phyloP scores from a whole-genome alignment of 2,329 filamentous ascomycete species.

The Sphaerulina vaccinii region DNA sequence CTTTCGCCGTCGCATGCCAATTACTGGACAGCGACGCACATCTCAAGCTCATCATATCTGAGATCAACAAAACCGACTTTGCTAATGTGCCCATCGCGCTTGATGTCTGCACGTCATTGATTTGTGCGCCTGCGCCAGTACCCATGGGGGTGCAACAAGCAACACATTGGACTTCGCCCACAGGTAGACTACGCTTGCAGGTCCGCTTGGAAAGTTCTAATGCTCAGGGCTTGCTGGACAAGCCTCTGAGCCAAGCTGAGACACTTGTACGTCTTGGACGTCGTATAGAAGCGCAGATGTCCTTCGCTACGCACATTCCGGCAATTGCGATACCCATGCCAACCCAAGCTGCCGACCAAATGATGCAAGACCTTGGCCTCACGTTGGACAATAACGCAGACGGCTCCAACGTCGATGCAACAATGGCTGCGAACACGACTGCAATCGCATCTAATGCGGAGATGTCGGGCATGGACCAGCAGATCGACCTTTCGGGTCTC shows the following conservation, averaged over 20 bases:
- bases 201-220: constrained; percentile 50
- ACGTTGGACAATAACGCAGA: constrained; percentile 22
- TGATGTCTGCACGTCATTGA: constrained; percentile 66
- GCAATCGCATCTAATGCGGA: constrained; percentile 21
- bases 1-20: constrained; percentile 61
- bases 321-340: constrained; percentile 30
- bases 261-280: constrained; percentile 39
- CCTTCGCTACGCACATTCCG: constrained; percentile 62
- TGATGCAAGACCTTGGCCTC: constrained; percentile 39
- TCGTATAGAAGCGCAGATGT: constrained; percentile 41
- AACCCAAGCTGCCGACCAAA: constrained; percentile 31
- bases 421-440: constrained; percentile 17
- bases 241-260: constrained; percentile 57
- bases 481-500: constrained; percentile 18
- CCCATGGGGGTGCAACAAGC: constrained; percentile 28
- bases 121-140: constrained; percentile 61
- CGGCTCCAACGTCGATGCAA: constrained; percentile 14
- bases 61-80: constrained; percentile 60
- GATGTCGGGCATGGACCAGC: constrained; percentile 21
- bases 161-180: constrained; percentile 43
- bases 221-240: constrained; percentile 56
- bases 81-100: constrained; percentile 62
- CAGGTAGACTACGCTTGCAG: constrained; percentile 23
- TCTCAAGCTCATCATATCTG: constrained; percentile 64
- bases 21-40: constrained; percentile 63